Evolutionary conservation across 164 flowering plant species (phyloP).

Genomic region (Macadamia tetraphylla): DNA sequence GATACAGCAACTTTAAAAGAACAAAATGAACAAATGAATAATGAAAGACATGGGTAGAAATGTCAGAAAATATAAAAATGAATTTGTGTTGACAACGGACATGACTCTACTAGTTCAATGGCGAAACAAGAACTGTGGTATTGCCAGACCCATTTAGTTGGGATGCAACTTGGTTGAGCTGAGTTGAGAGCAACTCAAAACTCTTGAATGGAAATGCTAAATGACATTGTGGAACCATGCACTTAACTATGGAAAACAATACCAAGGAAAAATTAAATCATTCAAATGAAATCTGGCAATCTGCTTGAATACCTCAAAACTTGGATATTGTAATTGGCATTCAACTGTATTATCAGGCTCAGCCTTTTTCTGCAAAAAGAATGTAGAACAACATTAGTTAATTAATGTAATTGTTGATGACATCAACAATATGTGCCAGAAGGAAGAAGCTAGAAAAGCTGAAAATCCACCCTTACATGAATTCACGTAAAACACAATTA

Average conservation of each 20-base stretch:
- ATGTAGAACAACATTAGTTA: constrained; percentile 1
- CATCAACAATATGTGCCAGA: neutral
- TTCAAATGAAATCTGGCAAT: neutral
- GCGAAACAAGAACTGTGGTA: no score
- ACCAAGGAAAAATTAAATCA: neutral
- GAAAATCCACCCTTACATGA: neutral
- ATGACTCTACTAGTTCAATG: no score
- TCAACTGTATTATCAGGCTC: constrained; percentile 59
- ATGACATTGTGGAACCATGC: constrained; percentile 3
- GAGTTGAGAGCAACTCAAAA: neutral
- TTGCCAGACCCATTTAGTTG: no score
- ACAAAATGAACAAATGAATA: no score
- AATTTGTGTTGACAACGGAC: no score
- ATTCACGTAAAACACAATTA: no score
- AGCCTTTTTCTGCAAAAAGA: constrained; percentile 52
- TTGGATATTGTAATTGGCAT: constrained; percentile 57
- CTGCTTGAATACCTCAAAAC: constrained; percentile 67
- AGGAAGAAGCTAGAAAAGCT: neutral
- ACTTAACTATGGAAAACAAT: neutral
- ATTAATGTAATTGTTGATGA: neutral
- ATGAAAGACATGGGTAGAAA: no score
- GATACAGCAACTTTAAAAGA: neutral
- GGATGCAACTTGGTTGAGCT: no score
- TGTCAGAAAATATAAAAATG: no score
- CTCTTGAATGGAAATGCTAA: neutral